These are phyloP conservation scores for Krasilnikovozyma curviuscula DNA, from an alignment of 768 basidiomycete genomes.

Conservation along the genomic window DNA sequence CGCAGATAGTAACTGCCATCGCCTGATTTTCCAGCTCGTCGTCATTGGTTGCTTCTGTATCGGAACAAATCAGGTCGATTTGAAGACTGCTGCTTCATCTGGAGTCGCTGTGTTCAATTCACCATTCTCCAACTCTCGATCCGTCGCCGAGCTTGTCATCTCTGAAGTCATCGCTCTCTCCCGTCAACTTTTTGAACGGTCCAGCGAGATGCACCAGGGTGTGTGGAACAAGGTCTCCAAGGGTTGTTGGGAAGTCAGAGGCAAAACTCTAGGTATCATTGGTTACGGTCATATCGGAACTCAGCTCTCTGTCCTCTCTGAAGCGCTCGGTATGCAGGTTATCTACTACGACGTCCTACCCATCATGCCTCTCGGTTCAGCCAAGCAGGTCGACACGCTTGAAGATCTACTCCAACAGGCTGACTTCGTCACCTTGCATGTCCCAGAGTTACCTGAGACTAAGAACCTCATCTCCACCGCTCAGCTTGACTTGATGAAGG, in stretches of 20 bases:
- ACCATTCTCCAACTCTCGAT: conserved; percentile 84
- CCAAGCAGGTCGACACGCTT: conserved; percentile 70
- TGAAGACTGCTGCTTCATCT: conserved; percentile 55
- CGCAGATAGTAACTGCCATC: conserved; percentile 6
- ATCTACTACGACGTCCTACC: conserved; percentile 88
- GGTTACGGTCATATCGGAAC: conserved; percentile 98
- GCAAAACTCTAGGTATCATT: conserved; percentile 92
- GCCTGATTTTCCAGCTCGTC: conserved; percentile 42
- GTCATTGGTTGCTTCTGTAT: conserved; percentile 99
- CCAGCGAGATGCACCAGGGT: conserved; percentile 68
- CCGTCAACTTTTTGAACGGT: conserved; percentile 76
- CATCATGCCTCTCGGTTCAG: conserved; percentile 91
- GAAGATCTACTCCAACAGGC: conserved; percentile 50
- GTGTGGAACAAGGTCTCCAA: conserved; percentile 99
- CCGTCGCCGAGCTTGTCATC: conserved; percentile 94
- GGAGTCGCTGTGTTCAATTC: conserved; percentile 99
- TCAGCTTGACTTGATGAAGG: conserved; percentile 78
- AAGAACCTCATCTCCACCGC: conserved; percentile 68
- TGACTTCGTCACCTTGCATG: conserved; percentile 90
- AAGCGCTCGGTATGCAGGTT: conserved; percentile 87
- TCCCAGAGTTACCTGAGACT: conserved; percentile 90
- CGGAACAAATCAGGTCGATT: conserved; percentile 94
- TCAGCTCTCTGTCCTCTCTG: conserved; percentile 88
- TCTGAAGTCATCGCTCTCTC: conserved; percentile 83
- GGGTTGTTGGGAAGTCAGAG: conserved; percentile 91